These are phyloP conservation scores for Fulvia fulva DNA, from an alignment of 2,329 filamentous ascomycete species.

Conservation along the genomic window DNA sequence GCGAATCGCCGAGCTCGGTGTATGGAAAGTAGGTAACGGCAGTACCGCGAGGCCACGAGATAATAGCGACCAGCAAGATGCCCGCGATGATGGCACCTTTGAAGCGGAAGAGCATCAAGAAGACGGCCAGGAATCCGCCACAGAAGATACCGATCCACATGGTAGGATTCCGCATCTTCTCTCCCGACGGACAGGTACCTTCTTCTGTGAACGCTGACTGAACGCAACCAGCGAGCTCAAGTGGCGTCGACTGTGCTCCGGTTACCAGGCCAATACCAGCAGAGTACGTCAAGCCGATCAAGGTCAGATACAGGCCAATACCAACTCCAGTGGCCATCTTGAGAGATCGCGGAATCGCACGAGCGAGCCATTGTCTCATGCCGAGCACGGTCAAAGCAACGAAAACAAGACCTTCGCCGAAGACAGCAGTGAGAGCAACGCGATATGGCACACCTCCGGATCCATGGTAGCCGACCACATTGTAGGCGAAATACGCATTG, in stretches of 20 bases:
- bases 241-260: conserved; percentile 63
- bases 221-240: conserved; percentile 72
- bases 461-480: conserved; percentile 73
- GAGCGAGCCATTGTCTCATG: conserved; percentile 82
- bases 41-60: conserved; percentile 79
- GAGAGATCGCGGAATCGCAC: conserved; percentile 76
- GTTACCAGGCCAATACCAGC: conserved; percentile 78
- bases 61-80: conserved; percentile 78
- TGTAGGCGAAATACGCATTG: conserved; percentile 84
- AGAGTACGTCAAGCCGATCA: conserved; percentile 73
- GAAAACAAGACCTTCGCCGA: conserved; percentile 84
- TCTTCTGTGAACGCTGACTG: conserved; percentile 43
- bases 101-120: conserved; percentile 80
- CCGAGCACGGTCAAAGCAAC: conserved; percentile 74
- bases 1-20: conserved; percentile 61
- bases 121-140: conserved; percentile 72
- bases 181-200: conserved; percentile 58
- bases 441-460: conserved; percentile 68
- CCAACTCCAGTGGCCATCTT: conserved; percentile 83
- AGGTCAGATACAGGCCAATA: conserved; percentile 76
- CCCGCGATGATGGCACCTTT: conserved; percentile 83
- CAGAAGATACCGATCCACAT: conserved; percentile 90
- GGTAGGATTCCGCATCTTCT: conserved; percentile 77
- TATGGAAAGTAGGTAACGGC: conserved; percentile 78
- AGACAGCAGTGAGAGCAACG: conserved; percentile 78